Conservation (phyloP, 345 rosid genomes). For the Microcos paniculata region DNA sequence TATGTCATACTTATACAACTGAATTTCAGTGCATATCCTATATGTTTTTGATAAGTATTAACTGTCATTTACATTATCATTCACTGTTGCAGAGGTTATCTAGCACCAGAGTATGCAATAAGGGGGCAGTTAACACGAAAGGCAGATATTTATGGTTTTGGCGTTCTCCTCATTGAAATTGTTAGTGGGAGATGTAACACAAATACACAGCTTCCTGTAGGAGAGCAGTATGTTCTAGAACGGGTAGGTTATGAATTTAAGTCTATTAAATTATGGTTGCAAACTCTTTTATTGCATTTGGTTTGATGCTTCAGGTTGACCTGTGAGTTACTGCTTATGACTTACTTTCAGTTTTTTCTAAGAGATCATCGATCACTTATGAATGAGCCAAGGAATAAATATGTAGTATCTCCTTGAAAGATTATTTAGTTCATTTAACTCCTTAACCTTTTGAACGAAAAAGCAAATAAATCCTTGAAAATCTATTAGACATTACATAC, state of each 20-base stretch:
- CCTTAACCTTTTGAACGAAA: neutral
- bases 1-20: neutral
- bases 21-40: neutral
- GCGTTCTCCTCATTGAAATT: conserved; percentile 86
- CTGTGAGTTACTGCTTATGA: neutral
- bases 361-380: neutral
- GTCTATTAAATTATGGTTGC: neutral
- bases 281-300: neutral
- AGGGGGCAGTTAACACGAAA: conserved; percentile 87
- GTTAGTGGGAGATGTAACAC: conserved; percentile 90
- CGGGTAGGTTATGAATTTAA: conserved; percentile 45
- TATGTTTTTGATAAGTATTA: conserved; percentile 2
- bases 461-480: neutral
- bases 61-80: conserved; percentile 13
- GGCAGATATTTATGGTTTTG: conserved; percentile 92
- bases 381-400: neutral
- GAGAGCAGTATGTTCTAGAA: conserved; percentile 84
- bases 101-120: conserved; percentile 97
- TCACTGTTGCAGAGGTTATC: conserved; percentile 66
- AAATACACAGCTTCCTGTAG: conserved; percentile 62
- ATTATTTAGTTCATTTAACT: neutral
- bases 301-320: neutral
- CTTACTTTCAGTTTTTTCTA: neutral
- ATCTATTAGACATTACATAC: neutral
- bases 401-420: neutral